These are phyloP conservation scores for Fraxinus excelsior DNA, from an alignment of 257 asterid genomes.

Conservation along the genomic window DNA sequence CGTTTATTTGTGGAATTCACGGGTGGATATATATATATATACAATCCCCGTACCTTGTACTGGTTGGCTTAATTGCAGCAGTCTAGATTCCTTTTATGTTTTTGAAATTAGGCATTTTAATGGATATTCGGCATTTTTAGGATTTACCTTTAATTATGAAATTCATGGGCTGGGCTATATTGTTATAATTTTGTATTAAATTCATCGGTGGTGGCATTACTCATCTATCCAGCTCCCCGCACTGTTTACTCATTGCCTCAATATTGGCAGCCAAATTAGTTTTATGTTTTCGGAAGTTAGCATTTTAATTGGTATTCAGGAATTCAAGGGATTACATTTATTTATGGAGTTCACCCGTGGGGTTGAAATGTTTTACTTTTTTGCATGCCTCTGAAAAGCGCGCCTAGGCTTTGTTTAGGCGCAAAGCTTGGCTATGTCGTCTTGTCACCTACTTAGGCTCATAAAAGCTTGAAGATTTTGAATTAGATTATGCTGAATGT, in stretches of 20 bases:
- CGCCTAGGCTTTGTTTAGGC: no score
- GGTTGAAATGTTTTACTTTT: neutral
- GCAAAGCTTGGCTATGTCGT: no score
- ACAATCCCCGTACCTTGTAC: constrained; percentile 36
- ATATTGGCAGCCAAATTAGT: neutral
- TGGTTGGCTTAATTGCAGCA: constrained; percentile 62
- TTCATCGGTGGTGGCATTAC: neutral
- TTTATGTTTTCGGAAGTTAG: neutral
- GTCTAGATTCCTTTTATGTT: constrained; percentile 20
- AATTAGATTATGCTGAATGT: neutral
- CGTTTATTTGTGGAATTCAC: neutral
- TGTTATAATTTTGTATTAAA: neutral
- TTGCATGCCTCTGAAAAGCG: neutral
- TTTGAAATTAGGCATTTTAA: neutral
- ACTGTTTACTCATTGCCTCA: neutral
- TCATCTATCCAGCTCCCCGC: neutral
- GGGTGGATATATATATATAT: neutral
- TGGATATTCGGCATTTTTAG: neutral
- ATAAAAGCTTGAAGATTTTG: no score
- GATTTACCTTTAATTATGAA: neutral
- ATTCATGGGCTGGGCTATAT: neutral
- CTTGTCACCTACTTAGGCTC: no score
- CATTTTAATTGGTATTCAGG: neutral
- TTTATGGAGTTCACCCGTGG: neutral
- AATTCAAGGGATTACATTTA: neutral